These are phyloP conservation scores for Suillus variegatus DNA, from an alignment of 768 basidiomycete genomes.

Conservation along the genomic window DNA sequence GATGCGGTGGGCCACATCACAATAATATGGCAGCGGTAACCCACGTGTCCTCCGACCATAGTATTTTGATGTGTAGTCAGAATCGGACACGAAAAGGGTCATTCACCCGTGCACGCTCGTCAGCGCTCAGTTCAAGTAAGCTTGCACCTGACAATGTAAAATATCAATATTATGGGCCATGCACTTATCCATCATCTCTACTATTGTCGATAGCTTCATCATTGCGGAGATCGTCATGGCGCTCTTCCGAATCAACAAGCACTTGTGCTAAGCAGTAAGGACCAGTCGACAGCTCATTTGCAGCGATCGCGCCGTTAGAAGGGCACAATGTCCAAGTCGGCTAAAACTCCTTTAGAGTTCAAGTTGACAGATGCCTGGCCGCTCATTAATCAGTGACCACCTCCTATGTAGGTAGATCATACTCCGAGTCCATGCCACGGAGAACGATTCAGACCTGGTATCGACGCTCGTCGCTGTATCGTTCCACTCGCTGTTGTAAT, in stretches of 20 bases:
- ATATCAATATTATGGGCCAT: not conserved
- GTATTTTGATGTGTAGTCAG: slow-evolving; percentile 19
- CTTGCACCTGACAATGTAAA: not conserved
- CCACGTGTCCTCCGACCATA: slow-evolving; percentile 34
- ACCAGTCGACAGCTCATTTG: not conserved
- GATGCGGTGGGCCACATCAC: slow-evolving; percentile 12
- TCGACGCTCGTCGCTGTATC: not conserved
- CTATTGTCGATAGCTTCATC: not conserved
- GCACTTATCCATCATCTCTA: not conserved
- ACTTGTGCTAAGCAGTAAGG: not conserved
- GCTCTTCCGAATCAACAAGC: not conserved
- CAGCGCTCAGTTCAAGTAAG: not conserved
- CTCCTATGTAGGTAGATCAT: not conserved
- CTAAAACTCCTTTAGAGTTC: not conserved
- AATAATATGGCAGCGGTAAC: slow-evolving; percentile 18
- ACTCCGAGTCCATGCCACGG: not conserved
- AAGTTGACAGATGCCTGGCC: not conserved
- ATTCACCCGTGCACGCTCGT: slow-evolving; percentile 17
- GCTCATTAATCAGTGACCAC: not conserved
- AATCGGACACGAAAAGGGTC: slow-evolving; percentile 28
- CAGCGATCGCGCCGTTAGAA: not conserved
- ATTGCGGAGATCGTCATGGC: not conserved
- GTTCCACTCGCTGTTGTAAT: not conserved
- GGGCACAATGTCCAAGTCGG: not conserved
- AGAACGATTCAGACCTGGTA: not conserved